Conservation (phyloP, 495 filamentous ascomycete species). For the Penicillium egyptiacum region DNA sequence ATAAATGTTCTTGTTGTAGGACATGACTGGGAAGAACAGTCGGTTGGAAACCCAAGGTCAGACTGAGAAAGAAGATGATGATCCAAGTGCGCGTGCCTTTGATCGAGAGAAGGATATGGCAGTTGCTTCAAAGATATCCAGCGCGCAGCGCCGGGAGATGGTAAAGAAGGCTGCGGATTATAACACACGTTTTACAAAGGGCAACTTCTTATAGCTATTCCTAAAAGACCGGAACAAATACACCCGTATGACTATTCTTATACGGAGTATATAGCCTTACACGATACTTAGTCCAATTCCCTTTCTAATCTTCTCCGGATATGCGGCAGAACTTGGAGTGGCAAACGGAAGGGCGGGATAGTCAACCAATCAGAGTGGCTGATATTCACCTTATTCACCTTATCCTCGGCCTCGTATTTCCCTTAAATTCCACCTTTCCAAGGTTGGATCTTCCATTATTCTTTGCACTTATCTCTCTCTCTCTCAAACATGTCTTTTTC, state of each 20-base stretch:
- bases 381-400: conserved; percentile 21
- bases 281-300: too few species aligned
- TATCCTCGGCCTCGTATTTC: conserved; percentile 11
- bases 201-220: conserved; percentile 52
- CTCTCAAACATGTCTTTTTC: conserved; percentile 77
- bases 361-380: conserved; percentile 20
- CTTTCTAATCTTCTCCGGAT: background rate
- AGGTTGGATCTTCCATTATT: background rate
- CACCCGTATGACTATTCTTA: too few species aligned
- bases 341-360: conserved; percentile 1
- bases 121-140: conserved; percentile 67
- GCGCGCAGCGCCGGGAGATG: conserved; percentile 74
- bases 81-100: conserved; percentile 85
- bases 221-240: too few species aligned
- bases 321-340: conserved; percentile 2
- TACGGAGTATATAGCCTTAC: too few species aligned
- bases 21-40: conserved; percentile 60
- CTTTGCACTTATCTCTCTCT: background rate
- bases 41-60: conserved; percentile 62
- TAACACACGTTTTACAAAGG: conserved; percentile 75
- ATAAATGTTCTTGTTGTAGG: conserved; percentile 30
- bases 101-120: conserved; percentile 95
- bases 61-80: conserved; percentile 74
- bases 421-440: conserved; percentile 3
- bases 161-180: conserved; percentile 79